phyloP scores from a whole-genome alignment of 2,329 filamentous ascomycete species.

The Didymella pinodella region DNA sequence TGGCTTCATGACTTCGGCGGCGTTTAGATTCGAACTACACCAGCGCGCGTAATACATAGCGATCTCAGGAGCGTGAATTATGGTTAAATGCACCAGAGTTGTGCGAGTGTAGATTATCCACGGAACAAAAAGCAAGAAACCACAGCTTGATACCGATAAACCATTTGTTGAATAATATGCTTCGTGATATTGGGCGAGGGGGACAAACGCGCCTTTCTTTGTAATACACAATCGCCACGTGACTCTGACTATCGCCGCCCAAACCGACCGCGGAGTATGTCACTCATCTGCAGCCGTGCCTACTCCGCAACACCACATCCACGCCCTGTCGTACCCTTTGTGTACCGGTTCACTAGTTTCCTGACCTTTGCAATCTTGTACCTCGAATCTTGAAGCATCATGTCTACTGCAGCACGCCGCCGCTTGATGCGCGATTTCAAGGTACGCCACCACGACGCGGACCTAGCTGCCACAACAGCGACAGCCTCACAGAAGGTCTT shows the following conservation, averaged over 20 bases:
- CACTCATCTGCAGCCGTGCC: slow-evolving; percentile 11
- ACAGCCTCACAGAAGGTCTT: not conserved
- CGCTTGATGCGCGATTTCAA: slow-evolving; percentile 99
- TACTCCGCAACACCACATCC: slow-evolving; percentile 5
- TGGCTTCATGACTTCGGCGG: slow-evolving; percentile 11
- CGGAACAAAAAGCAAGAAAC: not conserved
- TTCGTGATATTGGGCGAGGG: not conserved
- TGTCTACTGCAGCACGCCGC: slow-evolving; percentile 94
- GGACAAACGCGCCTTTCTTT: slow-evolving; percentile 6
- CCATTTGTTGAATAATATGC: slow-evolving; percentile 2
- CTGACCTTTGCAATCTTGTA: not conserved
- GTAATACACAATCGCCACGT: slow-evolving; percentile 16
- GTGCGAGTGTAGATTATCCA: not conserved
- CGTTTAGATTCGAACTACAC: slow-evolving; percentile 5
- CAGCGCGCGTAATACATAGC: slow-evolving; percentile 4
- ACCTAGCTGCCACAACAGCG: slow-evolving; percentile 2
- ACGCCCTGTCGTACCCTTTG: not conserved
- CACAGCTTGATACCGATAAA: not conserved
- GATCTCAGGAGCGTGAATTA: not conserved
- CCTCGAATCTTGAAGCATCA: slow-evolving; percentile 48
- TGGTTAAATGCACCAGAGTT: not conserved
- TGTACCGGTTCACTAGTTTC: not conserved
- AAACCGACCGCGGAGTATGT: slow-evolving; percentile 5
- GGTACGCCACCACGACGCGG: slow-evolving; percentile 62
- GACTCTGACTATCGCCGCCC: slow-evolving; percentile 9